Percentiles rank a stretch among this genome's conserved stretches.
Conservation (phyloP, 164 flowering plant species). For the Platanus orientalis region DNA sequence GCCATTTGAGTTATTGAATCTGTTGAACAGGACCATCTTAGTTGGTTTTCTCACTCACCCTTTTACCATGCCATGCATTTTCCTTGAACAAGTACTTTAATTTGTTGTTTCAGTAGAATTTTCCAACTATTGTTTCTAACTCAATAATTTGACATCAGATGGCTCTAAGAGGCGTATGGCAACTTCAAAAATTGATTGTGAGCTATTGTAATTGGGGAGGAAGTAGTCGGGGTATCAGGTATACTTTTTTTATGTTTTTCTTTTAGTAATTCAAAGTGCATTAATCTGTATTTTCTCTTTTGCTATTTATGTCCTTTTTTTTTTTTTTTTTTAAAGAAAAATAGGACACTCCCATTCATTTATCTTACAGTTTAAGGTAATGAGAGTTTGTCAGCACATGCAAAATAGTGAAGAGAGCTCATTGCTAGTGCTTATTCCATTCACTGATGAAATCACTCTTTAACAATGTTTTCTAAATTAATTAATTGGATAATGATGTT, state of each 20-base stretch:
- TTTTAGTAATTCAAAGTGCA: no score
- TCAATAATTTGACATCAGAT: neutral
- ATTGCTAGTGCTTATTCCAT: neutral
- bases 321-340: neutral
- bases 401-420: neutral
- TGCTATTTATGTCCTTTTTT: neutral
- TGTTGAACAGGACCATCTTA: no score
- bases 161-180: slow-evolving; percentile 83
- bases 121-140: no score
- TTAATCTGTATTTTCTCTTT: no score
- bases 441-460: neutral
- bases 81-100: no score
- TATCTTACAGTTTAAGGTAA: neutral
- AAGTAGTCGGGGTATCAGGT: slow-evolving; percentile 92
- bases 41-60: no score
- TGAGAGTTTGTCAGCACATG: neutral
- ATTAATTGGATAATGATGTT: no score
- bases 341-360: neutral
- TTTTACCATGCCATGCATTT: no score
- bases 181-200: slow-evolving; percentile 76
- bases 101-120: no score
- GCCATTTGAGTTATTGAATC: no score
- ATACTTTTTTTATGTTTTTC: no score
- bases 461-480: no score
- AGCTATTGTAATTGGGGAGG: slow-evolving; percentile 93